Conservation (phyloP, 1,139 yeast genomes). For the Taiozyma sp. region DNA sequence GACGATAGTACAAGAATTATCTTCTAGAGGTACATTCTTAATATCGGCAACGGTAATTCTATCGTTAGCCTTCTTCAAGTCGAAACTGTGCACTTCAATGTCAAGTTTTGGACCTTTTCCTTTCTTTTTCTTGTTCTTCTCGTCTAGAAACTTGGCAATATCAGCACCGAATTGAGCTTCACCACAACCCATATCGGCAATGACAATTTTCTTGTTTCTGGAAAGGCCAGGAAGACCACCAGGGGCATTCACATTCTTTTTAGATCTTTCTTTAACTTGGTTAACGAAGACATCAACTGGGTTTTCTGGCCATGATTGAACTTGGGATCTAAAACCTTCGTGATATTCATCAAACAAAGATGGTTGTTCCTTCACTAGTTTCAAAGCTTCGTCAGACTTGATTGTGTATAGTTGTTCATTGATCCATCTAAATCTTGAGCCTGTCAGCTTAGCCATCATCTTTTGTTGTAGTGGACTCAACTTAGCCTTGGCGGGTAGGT, state of each 20-base stretch:
- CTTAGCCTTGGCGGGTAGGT: constrained; percentile 31
- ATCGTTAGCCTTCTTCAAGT: constrained; percentile 79
- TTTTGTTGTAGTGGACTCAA: constrained; percentile 91
- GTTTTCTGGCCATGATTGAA: constrained; percentile 96
- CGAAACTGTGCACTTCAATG: constrained; percentile 81
- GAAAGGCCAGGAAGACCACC: constrained; percentile 85
- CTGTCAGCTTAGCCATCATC: constrained; percentile 92
- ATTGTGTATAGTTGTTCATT: constrained; percentile 92
- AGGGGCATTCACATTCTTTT: constrained; percentile 80
- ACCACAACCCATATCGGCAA: constrained; percentile 99
- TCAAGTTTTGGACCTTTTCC: constrained; percentile 30
- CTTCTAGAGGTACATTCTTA: constrained; percentile 78
- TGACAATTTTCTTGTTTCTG: constrained; percentile 49
- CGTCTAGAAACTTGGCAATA: constrained; percentile 45
- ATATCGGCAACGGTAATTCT: constrained; percentile 95
- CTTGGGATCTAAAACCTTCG: constrained; percentile 91
- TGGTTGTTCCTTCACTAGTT: constrained; percentile 76
- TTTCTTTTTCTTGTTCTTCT: constrained; percentile 32
- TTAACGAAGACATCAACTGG: constrained; percentile 88
- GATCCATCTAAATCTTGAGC: constrained; percentile 96
- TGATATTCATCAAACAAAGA: constrained; percentile 90
- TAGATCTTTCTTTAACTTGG: constrained; percentile 58
- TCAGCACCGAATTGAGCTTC: constrained; percentile 84
- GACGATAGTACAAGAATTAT: constrained; percentile 76
- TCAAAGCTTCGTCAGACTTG: constrained; percentile 70